Evolutionary conservation across 768 basidiomycete genomes (phyloP), one percentile per base, ranked within the genome.

Genomic region (Steccherinum ochraceum): DNA sequence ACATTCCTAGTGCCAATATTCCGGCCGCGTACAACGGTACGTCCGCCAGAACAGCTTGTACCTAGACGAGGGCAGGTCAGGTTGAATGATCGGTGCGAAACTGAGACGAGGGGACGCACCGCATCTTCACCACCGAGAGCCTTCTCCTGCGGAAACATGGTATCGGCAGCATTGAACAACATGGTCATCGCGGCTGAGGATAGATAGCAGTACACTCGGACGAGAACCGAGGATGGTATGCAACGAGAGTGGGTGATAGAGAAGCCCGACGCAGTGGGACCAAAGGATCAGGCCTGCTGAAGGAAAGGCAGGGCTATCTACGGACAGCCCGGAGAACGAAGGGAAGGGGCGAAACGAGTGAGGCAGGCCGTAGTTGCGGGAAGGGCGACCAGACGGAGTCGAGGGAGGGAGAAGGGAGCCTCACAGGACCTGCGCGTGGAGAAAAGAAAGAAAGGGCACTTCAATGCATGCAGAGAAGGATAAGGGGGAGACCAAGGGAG

Each of bases 21-120:
- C 85, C 86, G 40, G 81, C 74, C 55, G 75, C 77, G 59, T 85
- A 78, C 54, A 85, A 71, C 19, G 86, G 86, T 49, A 88, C 79
- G 54, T 84, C 83, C 16, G 77, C 69, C 42, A 88, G 69, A 40
- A 86, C 61, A 55, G 71, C 66, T 52, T 79, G 76, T 40, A 84
- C 66, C 83, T 86, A 16, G 35, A 19, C 44, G n/a, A n/a, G n/a
- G n/a, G n/a, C n/a, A n/a, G n/a, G n/a, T n/a, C n/a, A n/a, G n/a
- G n/a, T n/a, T n/a, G n/a, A n/a, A n/a, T n/a, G n/a, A n/a, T n/a
- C n/a, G n/a, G n/a, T n/a, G n/a, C n/a, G n/a, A n/a, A n/a, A n/a
- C n/a, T n/a, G n/a, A n/a, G n/a, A n/a, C n/a, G n/a, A 46, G 24
- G 58, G 20, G 4, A 70, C 78, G 49, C 43, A 80, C 80, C 57